Evolutionary conservation across 208 protist genomes (phyloP).

Genomic region (Trichomonas gallinae): DNA sequence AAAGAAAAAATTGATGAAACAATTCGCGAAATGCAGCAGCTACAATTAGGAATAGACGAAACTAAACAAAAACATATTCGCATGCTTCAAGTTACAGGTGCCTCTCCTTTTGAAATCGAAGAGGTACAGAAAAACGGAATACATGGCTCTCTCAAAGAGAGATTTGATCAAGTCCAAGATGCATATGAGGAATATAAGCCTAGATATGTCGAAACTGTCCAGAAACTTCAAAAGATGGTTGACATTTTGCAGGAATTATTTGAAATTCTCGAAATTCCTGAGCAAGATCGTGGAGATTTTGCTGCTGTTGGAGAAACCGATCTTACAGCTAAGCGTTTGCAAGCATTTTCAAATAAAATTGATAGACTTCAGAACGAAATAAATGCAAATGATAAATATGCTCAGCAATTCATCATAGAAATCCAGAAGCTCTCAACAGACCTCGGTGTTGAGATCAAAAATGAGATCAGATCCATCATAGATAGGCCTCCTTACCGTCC

Average conservation of each 20-base stretch:
- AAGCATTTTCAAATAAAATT: background rate
- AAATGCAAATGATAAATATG: background rate
- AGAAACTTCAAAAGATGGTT: background rate
- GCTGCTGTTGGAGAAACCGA: background rate
- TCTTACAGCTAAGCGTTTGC: background rate
- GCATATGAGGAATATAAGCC: background rate
- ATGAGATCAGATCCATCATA: background rate
- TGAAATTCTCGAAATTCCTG: background rate
- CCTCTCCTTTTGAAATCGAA: background rate
- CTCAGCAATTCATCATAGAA: background rate
- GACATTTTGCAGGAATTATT: background rate
- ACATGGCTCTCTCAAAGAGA: background rate
- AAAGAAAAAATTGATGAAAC: background rate
- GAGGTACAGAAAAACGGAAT: background rate
- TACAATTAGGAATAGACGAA: background rate
- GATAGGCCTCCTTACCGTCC: background rate
- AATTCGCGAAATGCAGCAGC: background rate
- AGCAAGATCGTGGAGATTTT: background rate
- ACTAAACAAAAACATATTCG: background rate
- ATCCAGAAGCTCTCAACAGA: background rate
- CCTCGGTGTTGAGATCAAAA: background rate
- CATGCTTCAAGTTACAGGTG: background rate
- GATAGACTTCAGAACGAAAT: background rate
- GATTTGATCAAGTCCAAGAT: background rate
- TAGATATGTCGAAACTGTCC: background rate